Evolutionary conservation across 2,329 filamentous ascomycete species (phyloP).

Genomic region (Pyrenophora tritici-repentis): DNA sequence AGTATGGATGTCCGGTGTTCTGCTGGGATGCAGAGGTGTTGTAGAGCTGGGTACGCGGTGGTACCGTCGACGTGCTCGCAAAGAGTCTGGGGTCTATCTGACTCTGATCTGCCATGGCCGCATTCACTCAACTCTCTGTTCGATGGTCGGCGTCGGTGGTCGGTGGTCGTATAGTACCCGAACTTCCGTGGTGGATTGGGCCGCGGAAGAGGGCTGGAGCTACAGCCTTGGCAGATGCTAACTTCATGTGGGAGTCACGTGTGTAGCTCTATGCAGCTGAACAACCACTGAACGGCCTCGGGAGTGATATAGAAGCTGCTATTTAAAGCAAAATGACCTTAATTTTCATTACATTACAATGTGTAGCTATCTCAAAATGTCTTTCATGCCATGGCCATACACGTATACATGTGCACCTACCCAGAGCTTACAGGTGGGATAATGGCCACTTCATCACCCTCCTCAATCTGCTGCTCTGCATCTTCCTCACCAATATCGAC

Average conservation of each 20-base stretch:
- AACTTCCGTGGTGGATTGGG: conserved; percentile 11
- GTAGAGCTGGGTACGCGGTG: conserved; percentile 30
- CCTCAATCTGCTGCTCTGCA: conserved; percentile 61
- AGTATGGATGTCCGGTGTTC: conserved; percentile 36
- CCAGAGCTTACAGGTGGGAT: conserved; percentile 89
- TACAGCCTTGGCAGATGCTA: background rate
- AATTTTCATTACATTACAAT: too few species aligned
- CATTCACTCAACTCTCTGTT: conserved; percentile 3
- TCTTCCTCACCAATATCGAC: conserved; percentile 68
- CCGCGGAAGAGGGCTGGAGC: conserved; percentile 3
- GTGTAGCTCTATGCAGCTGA: background rate
- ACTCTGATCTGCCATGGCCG: conserved; percentile 32
- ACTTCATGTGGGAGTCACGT: background rate
- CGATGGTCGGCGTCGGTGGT: conserved; percentile 30
- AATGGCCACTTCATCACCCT: conserved; percentile 82
- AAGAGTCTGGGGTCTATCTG: conserved; percentile 42
- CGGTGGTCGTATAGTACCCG: conserved; percentile 22
- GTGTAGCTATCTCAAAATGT: background rate
- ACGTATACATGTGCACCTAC: background rate
- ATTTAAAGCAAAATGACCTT: too few species aligned
- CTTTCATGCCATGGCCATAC: background rate
- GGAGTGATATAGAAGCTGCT: too few species aligned
- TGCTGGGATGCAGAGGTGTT: conserved; percentile 35
- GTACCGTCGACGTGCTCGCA: conserved; percentile 26
- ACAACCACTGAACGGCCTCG: too few species aligned